phyloP scores from a whole-genome alignment of 352 stramenopile species.

The Halophytophthora batemanensis region DNA sequence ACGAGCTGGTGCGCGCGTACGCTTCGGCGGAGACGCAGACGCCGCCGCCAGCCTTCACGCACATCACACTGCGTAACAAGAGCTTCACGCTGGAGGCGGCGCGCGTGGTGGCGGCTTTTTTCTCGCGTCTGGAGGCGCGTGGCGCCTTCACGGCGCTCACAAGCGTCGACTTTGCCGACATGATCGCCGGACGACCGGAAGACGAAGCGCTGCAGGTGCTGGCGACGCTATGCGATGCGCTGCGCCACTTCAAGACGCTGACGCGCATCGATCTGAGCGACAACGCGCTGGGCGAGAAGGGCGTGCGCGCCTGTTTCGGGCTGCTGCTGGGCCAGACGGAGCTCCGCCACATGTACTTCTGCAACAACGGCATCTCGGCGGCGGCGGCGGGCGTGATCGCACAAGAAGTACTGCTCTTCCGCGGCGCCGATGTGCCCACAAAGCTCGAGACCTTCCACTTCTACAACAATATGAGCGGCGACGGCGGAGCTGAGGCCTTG shows the following conservation, averaged over 20 bases:
- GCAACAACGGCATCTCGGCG: constrained; percentile 94
- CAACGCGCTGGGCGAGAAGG: constrained; percentile 95
- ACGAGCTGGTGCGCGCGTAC: constrained; percentile 62
- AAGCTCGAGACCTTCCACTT: constrained; percentile 94
- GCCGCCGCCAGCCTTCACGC: constrained; percentile 45
- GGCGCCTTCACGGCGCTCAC: constrained; percentile 57
- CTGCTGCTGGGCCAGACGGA: constrained; percentile 76
- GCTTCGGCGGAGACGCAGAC: constrained; percentile 23
- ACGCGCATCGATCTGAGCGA: constrained; percentile 89
- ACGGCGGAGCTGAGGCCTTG: constrained; percentile 88
- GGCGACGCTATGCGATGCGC: constrained; percentile 69
- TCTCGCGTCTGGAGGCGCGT: constrained; percentile 41
- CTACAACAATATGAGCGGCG: constrained; percentile 97
- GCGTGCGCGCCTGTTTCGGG: constrained; percentile 87
- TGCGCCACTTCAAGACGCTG: constrained; percentile 70
- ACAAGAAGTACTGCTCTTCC: constrained; percentile 86
- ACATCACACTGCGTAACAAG: constrained; percentile 88
- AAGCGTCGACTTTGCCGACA: constrained; percentile 85
- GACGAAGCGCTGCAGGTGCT: constrained; percentile 85
- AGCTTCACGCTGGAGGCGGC: constrained; percentile 82
- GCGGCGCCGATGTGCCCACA: constrained; percentile 55
- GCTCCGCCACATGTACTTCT: constrained; percentile 89
- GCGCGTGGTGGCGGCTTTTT: constrained; percentile 71
- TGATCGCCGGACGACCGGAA: constrained; percentile 80
- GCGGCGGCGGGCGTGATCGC: constrained; percentile 85